phyloP scores from a whole-genome alignment of 2,329 filamentous ascomycete species.

The Ilyonectria sp. region DNA sequence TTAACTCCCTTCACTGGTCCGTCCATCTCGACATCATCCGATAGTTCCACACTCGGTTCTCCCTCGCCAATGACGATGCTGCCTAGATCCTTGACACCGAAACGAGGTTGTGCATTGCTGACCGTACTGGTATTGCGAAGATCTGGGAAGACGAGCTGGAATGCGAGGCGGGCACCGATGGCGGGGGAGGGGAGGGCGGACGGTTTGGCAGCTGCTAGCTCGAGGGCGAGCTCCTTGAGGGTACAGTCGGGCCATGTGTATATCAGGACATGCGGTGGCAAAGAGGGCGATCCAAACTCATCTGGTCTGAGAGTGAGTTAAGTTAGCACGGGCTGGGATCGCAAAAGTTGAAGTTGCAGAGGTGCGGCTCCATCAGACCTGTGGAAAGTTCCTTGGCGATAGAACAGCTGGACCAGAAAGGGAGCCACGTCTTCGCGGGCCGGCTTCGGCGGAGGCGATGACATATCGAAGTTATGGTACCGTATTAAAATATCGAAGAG shows the following conservation, averaged over 20 bases:
- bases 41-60: slow-evolving; percentile 60
- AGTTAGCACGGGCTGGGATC: not conserved
- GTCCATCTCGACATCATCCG: slow-evolving; percentile 55
- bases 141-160: slow-evolving; percentile 89
- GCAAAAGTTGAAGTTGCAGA: not conserved
- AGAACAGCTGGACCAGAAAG: slow-evolving; percentile 90
- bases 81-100: slow-evolving; percentile 85
- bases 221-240: slow-evolving; percentile 83
- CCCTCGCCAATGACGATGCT: slow-evolving; percentile 82
- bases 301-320: slow-evolving; percentile 67
- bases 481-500: not conserved
- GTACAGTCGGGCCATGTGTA: slow-evolving; percentile 91
- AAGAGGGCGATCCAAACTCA: slow-evolving; percentile 74
- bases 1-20: slow-evolving; percentile 59
- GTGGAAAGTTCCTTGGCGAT: slow-evolving; percentile 81
- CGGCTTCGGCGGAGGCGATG: slow-evolving; percentile 38
- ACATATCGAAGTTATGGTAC: slow-evolving; percentile 22
- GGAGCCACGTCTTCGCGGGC: slow-evolving; percentile 83
- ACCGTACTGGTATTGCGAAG: slow-evolving; percentile 58
- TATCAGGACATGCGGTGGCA: slow-evolving; percentile 80
- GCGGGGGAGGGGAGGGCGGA: slow-evolving; percentile 79
- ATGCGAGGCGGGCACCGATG: slow-evolving; percentile 87
- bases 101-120: slow-evolving; percentile 64
- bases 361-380: slow-evolving; percentile 60
- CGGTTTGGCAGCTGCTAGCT: slow-evolving; percentile 78